A percentile compares a stretch with the other conserved stretches of the same genome.
These are phyloP conservation scores for Populus alba DNA, from an alignment of 345 rosid species.

Conservation along the genomic window DNA sequence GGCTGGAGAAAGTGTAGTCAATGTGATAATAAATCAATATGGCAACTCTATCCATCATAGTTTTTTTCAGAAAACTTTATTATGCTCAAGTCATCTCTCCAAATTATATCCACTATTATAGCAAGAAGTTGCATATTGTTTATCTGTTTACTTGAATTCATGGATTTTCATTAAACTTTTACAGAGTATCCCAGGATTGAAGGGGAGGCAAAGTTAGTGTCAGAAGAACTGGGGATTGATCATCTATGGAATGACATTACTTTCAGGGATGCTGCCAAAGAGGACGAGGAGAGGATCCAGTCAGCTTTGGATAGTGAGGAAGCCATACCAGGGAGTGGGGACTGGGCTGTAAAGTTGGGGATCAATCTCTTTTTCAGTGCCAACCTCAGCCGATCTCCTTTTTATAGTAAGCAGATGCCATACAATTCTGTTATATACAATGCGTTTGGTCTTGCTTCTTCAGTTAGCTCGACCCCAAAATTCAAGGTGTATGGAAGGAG, in stretches of 20 bases:
- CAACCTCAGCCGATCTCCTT: slow-evolving; percentile 69
- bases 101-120: not conserved
- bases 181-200: slow-evolving; percentile 91
- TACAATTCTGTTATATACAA: slow-evolving; percentile 78
- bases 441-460: slow-evolving; percentile 74
- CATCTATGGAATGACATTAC: slow-evolving; percentile 53
- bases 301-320: slow-evolving; percentile 73
- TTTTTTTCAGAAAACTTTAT: not conserved
- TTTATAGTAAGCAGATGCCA: slow-evolving; percentile 97
- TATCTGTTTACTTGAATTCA: not conserved
- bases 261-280: slow-evolving; percentile 59
- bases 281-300: slow-evolving; percentile 67
- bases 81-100: not conserved
- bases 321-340: slow-evolving; percentile 75
- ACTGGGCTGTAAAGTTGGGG: slow-evolving; percentile 93
- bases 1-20: not conserved
- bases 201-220: slow-evolving; percentile 69
- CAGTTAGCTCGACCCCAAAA: slow-evolving; percentile 47
- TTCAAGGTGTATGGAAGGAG: slow-evolving; percentile 46
- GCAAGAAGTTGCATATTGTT: not conserved
- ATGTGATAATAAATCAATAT: not conserved
- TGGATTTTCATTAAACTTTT: slow-evolving; percentile 19
- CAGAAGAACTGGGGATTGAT: slow-evolving; percentile 69
- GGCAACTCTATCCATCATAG: not conserved
- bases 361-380: slow-evolving; percentile 86